These are phyloP conservation scores for Thyridium curvatum DNA, from an alignment of 2,329 filamentous ascomycete species.

Conservation along the genomic window DNA sequence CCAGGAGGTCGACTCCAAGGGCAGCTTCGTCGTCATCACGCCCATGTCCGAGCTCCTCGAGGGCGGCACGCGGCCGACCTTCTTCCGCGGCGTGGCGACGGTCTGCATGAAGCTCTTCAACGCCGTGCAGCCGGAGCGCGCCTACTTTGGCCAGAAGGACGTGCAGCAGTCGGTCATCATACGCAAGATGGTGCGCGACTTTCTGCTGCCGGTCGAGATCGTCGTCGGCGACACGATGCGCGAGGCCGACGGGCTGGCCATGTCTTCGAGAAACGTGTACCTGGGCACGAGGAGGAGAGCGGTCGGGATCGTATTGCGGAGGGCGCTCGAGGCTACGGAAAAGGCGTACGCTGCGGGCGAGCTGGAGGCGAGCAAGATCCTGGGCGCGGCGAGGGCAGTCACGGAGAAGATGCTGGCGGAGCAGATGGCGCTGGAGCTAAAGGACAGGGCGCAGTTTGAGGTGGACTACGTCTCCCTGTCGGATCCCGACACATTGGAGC, in stretches of 20 bases:
- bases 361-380: constrained; percentile 40
- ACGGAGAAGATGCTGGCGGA: constrained; percentile 46
- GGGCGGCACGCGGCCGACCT: constrained; percentile 80
- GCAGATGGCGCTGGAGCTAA: constrained; percentile 55
- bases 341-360: constrained; percentile 51
- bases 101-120: constrained; percentile 94
- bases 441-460: constrained; percentile 65
- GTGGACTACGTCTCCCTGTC: constrained; percentile 91
- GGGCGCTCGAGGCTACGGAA: constrained; percentile 66
- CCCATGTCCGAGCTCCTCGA: constrained; percentile 78
- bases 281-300: constrained; percentile 68
- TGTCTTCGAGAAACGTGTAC: constrained; percentile 93
- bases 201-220: constrained; percentile 71
- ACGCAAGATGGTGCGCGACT: constrained; percentile 78
- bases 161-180: constrained; percentile 94
- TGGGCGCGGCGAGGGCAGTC: constrained; percentile 63
- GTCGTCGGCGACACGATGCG: constrained; percentile 69
- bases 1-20: constrained; percentile 68
- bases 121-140: constrained; percentile 68
- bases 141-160: constrained; percentile 97
- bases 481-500: constrained; percentile 76
- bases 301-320: constrained; percentile 66
- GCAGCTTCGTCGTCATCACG: constrained; percentile 87
- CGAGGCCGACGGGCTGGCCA: constrained; percentile 75
- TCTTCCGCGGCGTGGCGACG: constrained; percentile 93